Conservation (phyloP, 257 asterid species). For the Petunia secreta region DNA sequence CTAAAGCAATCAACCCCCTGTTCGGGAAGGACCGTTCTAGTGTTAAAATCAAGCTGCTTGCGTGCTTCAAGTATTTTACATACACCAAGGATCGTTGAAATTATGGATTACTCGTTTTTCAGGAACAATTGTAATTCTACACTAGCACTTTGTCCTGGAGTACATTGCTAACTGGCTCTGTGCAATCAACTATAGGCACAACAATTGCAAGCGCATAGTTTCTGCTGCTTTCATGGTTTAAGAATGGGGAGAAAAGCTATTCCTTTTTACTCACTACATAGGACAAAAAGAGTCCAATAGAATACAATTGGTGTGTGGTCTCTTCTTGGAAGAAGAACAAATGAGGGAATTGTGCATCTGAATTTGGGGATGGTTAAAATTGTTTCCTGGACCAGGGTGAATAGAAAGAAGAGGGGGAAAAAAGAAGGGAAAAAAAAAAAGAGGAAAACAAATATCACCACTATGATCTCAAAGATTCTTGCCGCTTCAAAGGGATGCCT, state of each 20-base stretch:
- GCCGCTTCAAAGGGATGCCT: constrained; percentile 82
- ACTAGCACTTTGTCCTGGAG: background rate
- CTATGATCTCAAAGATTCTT: constrained; percentile 61
- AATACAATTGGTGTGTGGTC: constrained; percentile 24
- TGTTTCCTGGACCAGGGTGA: background rate
- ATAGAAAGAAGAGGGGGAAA: constrained; percentile 19
- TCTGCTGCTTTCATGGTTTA: background rate
- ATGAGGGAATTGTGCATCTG: background rate
- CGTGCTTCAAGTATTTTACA: background rate
- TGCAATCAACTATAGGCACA: background rate
- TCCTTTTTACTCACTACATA: constrained; percentile 26
- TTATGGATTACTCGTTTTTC: background rate
- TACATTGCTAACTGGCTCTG: background rate
- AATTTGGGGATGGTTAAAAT: constrained; percentile 21
- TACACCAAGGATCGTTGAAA: background rate
- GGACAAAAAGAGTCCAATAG: constrained; percentile 22
- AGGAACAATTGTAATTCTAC: background rate
- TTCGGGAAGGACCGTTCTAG: background rate
- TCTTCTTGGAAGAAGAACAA: constrained; percentile 25
- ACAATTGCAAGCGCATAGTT: background rate
- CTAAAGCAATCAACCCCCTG: background rate
- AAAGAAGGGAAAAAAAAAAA: background rate
- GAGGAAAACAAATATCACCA: constrained; percentile 33
- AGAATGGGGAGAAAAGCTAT: background rate
- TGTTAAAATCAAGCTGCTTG: background rate